phyloP scores from a whole-genome alignment of 2,329 filamentous ascomycete genomes.

The Pseudovirgaria hyperparasitica region DNA sequence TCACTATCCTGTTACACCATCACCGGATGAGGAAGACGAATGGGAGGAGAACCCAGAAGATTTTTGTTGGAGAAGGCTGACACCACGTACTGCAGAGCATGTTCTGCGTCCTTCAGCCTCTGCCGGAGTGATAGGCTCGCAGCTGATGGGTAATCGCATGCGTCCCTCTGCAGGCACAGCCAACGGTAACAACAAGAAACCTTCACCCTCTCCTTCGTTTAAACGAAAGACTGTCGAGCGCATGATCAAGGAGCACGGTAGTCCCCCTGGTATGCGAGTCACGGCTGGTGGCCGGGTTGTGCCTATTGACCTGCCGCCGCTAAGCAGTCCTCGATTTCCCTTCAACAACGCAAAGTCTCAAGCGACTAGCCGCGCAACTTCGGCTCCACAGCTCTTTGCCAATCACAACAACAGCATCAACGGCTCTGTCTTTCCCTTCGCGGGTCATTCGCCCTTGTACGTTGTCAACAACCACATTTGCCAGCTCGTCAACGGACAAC shows the following conservation, averaged over 20 bases:
- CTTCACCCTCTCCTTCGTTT: constrained; percentile 37
- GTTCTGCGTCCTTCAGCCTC: constrained; percentile 28
- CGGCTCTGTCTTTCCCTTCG: constrained; percentile 7
- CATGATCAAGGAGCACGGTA: constrained; percentile 39
- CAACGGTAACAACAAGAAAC: constrained; percentile 19
- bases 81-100: constrained; percentile 27
- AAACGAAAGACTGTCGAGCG: constrained; percentile 37
- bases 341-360: constrained; percentile 17
- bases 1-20: too few species aligned
- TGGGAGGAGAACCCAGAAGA: too few species aligned
- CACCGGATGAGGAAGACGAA: too few species aligned
- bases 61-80: too few species aligned
- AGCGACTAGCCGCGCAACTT: constrained; percentile 10
- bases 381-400: constrained; percentile 11
- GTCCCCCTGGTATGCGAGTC: constrained; percentile 36
- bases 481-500: constrained; percentile 17
- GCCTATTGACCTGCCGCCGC: constrained; percentile 29
- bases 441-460: constrained; percentile 2
- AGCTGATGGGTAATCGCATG: constrained; percentile 15
- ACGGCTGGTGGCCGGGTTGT: constrained; percentile 40
- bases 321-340: constrained; percentile 16
- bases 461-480: constrained; percentile 15
- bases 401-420: constrained; percentile 8
- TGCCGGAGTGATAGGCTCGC: constrained; percentile 14
- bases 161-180: constrained; percentile 10